Base-by-base conservation (phyloP, 768 basidiomycete genomes). In the Rhodosporidiobolus sp. region DNA sequence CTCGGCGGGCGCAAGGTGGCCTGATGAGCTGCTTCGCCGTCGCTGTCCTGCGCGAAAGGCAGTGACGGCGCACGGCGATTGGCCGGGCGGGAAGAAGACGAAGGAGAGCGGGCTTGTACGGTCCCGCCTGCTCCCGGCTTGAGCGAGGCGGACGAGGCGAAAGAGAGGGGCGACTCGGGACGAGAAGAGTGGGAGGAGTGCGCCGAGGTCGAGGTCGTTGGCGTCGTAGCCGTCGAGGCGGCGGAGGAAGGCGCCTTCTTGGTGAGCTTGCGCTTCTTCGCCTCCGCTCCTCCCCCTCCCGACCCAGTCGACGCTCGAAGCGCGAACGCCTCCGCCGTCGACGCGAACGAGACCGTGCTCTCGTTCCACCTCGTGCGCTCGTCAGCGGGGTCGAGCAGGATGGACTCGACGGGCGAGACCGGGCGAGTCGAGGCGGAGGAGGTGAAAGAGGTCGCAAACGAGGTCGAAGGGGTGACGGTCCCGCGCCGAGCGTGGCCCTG, bases 1-100 rank as follows among this genome's bases (percentile, higher is more conserved):
- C 65, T 53, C 16, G 53, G 26, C 1, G 35, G 22, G 1, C 57
- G 38, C 12, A 54, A n/a, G 35, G 56, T 19, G 30, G 6, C 30
- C 10, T 11, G 54, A 9, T 32, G 32, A 20, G 20, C 38, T 0
- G 28, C n/a, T 30, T 74, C 65, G 30, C 17, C 48, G 4, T 63
- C 73, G 28, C 61, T 66, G 10, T 74, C 73, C 34, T 56, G 65
- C 26, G 73, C 73, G 30, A 70, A 74, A 7, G 73, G 62, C 2
- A 67, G 30, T 19, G 68, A 49, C 0, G 66, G 50, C 28, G 24
- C 35, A n/a, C 32, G 70, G 3, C 16, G n/a, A 34, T 61, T 24
- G 24, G 0, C 20, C 14, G 8, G 38, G 7, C 38, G 38, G n/a
- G n/a, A n/a, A n/a, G n/a, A n/a, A n/a, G n/a, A 43, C 8, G 54